Percentiles rank a stretch among this genome's conserved stretches.
phyloP scores from a whole-genome alignment of 164 flowering plant species.

The Pachysandra terminalis region DNA sequence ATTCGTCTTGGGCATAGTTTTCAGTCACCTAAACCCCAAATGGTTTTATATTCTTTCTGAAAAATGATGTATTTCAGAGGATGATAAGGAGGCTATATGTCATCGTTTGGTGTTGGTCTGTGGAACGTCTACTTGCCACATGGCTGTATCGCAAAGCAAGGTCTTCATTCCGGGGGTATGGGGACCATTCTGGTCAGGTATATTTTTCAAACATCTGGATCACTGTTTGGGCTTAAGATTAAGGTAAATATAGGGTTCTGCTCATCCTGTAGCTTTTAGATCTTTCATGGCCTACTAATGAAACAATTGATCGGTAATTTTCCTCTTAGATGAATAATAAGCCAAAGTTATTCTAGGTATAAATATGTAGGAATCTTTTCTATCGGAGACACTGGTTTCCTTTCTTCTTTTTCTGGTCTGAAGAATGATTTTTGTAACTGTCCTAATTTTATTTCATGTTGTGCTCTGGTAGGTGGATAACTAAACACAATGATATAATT shows the following conservation, averaged over 20 bases:
- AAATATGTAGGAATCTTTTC: not conserved
- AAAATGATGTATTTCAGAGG: constrained; percentile 12
- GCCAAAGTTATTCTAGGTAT: not conserved
- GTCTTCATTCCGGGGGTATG: constrained; percentile 93
- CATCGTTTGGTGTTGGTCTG: constrained; percentile 87
- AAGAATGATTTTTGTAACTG: not conserved
- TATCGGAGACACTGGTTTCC: no score
- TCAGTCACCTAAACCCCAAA: not conserved
- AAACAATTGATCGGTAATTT: not conserved
- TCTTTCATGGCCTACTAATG: not conserved
- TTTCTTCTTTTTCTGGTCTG: not conserved
- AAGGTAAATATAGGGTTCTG: not conserved
- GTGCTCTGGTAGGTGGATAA: not conserved
- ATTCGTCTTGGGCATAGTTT: not conserved
- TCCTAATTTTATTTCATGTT: not conserved
- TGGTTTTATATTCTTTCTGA: not conserved
- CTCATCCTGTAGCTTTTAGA: not conserved
- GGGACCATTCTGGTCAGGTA: constrained; percentile 99
- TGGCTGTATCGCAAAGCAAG: constrained; percentile 78
- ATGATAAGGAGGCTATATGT: constrained; percentile 55
- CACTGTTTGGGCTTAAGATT: not conserved
- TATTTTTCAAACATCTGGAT: not conserved
- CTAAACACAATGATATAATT: no score
- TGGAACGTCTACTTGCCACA: constrained; percentile 97
- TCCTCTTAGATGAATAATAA: no score